Evolutionary conservation across 768 basidiomycete genomes (phyloP).

Genomic region (Porphyrellus cyaneotinctus): DNA sequence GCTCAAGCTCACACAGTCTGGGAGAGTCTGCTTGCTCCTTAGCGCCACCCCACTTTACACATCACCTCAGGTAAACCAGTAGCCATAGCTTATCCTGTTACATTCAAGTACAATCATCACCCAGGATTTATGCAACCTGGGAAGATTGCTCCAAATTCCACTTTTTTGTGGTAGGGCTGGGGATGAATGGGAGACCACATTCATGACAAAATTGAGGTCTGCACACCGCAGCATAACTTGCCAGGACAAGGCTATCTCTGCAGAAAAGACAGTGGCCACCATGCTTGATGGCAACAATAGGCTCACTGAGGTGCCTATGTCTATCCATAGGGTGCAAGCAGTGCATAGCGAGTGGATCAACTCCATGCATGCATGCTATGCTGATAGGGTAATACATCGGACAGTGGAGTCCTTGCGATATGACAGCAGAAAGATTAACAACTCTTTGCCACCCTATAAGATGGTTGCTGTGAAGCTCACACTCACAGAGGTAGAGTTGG

Average conservation of each 20-base stretch:
- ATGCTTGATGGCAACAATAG: neutral
- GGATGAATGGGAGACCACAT: neutral
- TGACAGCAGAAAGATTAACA: neutral
- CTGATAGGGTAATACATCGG: neutral
- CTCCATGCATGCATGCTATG: neutral
- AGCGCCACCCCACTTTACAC: slow-evolving; percentile 4
- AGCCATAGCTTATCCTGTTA: too few species aligned
- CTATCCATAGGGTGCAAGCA: neutral
- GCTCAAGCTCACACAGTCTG: neutral
- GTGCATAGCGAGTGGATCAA: neutral
- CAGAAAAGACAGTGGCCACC: neutral
- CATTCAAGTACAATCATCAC: too few species aligned
- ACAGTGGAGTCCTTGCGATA: slow-evolving; percentile 4
- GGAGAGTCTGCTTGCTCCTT: slow-evolving; percentile 2
- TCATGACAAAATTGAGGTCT: neutral
- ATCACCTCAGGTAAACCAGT: neutral
- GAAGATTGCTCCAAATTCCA: slow-evolving; percentile 3
- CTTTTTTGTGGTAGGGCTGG: neutral
- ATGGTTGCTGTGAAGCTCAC: neutral
- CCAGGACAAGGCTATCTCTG: slow-evolving; percentile 1
- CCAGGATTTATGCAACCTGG: slow-evolving; percentile 7
- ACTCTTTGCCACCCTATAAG: slow-evolving; percentile 2
- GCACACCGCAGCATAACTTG: neutral
- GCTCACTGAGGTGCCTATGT: neutral
- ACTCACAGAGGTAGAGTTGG: neutral